Evolutionary conservation across 108 stramenopile genomes (phyloP), one percentile per base, ranked within the genome.

Genomic region (Cyclostephanos invisitatus): DNA sequence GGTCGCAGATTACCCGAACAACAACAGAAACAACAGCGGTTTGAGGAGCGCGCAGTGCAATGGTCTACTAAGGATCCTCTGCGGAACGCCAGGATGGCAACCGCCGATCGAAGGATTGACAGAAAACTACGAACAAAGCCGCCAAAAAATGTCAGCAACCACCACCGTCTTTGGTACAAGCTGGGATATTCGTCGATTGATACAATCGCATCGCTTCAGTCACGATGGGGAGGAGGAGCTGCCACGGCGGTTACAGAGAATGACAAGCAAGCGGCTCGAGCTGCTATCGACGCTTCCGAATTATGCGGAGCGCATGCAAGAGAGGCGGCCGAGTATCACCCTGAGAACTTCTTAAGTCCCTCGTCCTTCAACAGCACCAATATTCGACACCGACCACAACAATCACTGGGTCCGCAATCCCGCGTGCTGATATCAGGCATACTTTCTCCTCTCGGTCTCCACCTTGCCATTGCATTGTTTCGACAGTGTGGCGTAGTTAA

Each of bases 341-440:
- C 79, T n/a, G 49, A 67, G 46, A 78, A 78, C 49, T 78, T 72
- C 50, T 44, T 37, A 25, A 70, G 57, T 27, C 42, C 70, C 20
- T n/a, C 60, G n/a, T 20, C 46, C 37, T 46, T 15, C 14, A 15
- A 44, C 47, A 25, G 20, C 59, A 18, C 10, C 64, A 22, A 5
- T 18, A 11, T 3, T 62, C 32, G 15, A 18, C 22, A 29, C 44
- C 14, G 24, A 36, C 15, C 53, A 64, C 42, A 27, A 54, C 25
- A 60, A 37, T 71, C 77, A 37, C 71, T 78, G 20, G 70, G 70
- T 48, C 65, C 70, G 35, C 24, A 72, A 32, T 82, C 81, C 37
- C 63, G 71, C 9, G 90, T 94, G 4, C 46, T 94, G 40, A 91
- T 94, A 32, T 86, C 90, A 5, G 89, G 90, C 11, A 90, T 94